Conservation (phyloP, 2,329 filamentous ascomycete species). For the Neophaeococcomyces mojaviensis region DNA sequence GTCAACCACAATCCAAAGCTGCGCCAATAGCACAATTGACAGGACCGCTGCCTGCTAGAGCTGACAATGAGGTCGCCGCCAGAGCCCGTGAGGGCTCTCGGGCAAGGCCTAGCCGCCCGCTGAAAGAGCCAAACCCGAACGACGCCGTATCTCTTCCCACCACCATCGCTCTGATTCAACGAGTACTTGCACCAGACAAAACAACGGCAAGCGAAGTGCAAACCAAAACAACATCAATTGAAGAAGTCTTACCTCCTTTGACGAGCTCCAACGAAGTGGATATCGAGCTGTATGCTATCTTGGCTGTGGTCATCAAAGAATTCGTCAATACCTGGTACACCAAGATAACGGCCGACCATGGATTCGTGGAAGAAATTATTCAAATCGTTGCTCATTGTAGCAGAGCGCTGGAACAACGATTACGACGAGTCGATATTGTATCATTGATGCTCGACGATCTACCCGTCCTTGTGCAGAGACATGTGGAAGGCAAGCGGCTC, state of each 20-base stretch:
- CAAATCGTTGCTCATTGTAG: conserved; percentile 91
- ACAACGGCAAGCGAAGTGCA: conserved; percentile 40
- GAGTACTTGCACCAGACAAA: conserved; percentile 67
- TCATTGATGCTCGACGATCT: conserved; percentile 79
- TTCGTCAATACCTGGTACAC: conserved; percentile 90
- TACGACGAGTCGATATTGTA: conserved; percentile 76
- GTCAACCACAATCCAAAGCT: conserved; percentile 29
- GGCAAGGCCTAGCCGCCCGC: background rate
- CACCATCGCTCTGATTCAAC: conserved; percentile 73
- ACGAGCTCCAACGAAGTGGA: conserved; percentile 94
- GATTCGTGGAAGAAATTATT: conserved; percentile 79
- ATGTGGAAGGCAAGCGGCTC: conserved; percentile 62
- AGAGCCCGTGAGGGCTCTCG: conserved; percentile 6
- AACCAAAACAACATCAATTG: conserved; percentile 60
- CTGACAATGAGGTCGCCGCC: conserved; percentile 26
- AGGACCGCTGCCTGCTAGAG: conserved; percentile 12
- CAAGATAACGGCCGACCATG: conserved; percentile 83
- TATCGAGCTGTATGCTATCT: conserved; percentile 82
- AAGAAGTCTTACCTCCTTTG: conserved; percentile 78
- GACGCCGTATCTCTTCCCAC: conserved; percentile 64
- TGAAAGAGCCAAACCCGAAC: conserved; percentile 12
- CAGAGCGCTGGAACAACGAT: conserved; percentile 73
- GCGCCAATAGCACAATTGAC: conserved; percentile 29
- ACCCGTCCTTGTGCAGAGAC: conserved; percentile 69
- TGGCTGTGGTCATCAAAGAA: conserved; percentile 81